Conservation (phyloP, 345 rosid species). For the Eucalyptus grandis region DNA sequence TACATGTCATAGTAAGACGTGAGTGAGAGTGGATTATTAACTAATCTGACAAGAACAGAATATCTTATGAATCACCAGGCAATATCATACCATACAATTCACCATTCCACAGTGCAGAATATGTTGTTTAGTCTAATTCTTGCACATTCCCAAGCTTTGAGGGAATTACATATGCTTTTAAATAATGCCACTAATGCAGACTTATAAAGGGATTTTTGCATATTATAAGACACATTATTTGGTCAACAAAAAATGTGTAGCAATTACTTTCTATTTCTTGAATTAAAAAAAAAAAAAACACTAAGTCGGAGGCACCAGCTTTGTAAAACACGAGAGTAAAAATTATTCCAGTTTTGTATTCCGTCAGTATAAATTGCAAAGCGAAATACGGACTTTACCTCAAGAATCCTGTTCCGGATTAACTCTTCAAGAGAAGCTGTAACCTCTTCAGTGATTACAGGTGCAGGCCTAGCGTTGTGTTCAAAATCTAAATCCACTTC, state of each 20-base stretch:
- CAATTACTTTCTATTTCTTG: background rate
- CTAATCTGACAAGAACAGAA: background rate
- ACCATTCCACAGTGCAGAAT: background rate
- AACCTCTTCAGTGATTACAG: conserved; percentile 91
- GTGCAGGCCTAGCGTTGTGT: conserved; percentile 89
- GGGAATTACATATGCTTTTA: background rate
- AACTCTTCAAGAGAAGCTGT: conserved; percentile 81
- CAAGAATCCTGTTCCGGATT: conserved; percentile 60
- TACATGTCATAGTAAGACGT: background rate
- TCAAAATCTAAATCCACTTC: conserved; percentile 97
- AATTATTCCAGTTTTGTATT: background rate
- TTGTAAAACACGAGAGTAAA: background rate
- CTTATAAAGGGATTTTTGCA: background rate
- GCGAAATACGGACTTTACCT: conserved; percentile 22
- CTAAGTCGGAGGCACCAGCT: background rate
- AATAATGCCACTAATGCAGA: background rate
- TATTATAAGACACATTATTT: background rate
- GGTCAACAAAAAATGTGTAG: background rate
- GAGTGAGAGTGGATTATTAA: background rate
- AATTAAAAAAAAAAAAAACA: background rate
- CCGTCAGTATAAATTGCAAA: background rate
- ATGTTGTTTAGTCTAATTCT: background rate
- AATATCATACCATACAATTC: background rate
- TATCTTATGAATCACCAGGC: background rate
- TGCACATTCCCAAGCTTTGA: background rate